Evolutionary conservation across 1,284 basidiomycete species (phyloP).

Genomic region (Paramarasmius palmivorus): DNA sequence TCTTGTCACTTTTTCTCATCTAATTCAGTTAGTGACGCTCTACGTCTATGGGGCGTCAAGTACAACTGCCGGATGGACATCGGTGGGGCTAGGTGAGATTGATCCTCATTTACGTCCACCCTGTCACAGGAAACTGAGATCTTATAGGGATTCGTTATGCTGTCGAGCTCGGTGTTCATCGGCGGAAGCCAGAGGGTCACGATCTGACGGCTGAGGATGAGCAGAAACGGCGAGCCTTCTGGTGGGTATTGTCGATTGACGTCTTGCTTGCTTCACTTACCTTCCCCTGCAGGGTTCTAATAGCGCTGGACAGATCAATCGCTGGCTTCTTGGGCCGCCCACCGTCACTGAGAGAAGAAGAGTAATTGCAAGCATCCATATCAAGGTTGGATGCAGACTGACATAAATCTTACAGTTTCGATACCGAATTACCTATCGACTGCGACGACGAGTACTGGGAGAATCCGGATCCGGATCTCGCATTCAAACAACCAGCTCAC

Average conservation of each 20-base stretch:
- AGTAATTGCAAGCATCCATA: constrained; percentile 34
- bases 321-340: constrained; percentile 58
- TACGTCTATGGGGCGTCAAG: constrained; percentile 1
- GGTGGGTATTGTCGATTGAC: constrained; percentile 32
- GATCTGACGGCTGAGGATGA: constrained; percentile 37
- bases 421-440: constrained; percentile 49
- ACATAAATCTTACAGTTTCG: constrained; percentile 37
- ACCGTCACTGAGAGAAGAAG: constrained; percentile 60
- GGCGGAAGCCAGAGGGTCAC: constrained; percentile 27
- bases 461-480: constrained; percentile 19
- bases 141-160: constrained; percentile 40
- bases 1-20: too few relatives aligned
- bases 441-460: constrained; percentile 55
- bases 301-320: constrained; percentile 44
- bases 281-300: constrained; percentile 33
- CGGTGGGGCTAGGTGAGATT: not conserved
- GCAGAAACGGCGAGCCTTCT: constrained; percentile 57
- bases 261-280: not conserved
- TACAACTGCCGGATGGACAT: constrained; percentile 2
- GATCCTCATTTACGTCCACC: not conserved
- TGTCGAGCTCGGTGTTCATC: constrained; percentile 34
- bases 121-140: not conserved
- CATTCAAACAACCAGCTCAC: constrained; percentile 31
- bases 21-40: not conserved
- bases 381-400: not conserved